Base-by-base conservation (phyloP, 2,329 filamentous ascomycete species). In the Fusarium sp. region DNA sequence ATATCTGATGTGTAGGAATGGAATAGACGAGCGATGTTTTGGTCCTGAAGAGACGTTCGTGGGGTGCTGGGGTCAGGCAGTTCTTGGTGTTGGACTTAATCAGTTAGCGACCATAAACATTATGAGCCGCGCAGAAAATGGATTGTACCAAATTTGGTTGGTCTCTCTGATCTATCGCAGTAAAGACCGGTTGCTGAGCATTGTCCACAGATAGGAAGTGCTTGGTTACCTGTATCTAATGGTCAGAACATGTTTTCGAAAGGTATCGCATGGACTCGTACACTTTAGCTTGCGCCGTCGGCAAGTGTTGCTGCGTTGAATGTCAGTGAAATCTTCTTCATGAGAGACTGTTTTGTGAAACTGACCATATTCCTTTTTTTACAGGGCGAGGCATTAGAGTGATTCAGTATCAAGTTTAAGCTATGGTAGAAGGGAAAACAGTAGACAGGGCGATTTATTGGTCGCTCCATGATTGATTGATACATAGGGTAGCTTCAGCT, bases 1-100 rank as follows among this genome's bases (percentile, higher is more conserved):
- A 84, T 71, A 37, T 72, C 56, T 2, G 65, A 59, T 10, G 79
- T 77, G 65, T 84, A 84, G 54, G 78, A 76, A 41, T 78, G 74
- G 44, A 83, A 83, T 15, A 81, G 71, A 8, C 61, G 69, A 3
- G 79, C 74, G 13, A 80, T 71, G 4, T 73, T 71, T n/a, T 69
- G 73, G 4, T 75, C 65, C 33, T 75, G 48, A 0, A 82, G 71
- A 9, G 75, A 76, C 22, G 52, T 59, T 13, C 71, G 67, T 25
- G 80, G 79, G 14, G 49, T 49, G 17, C 59, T 43, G 19, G 70
- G 49, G 14, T 45, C 22, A 8, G 56, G 48, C 13, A 64, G 40
- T 25, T 44, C 53, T 32, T 62, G 59, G n/a, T 66, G 23, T 5
- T 70, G 44, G 13, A 57, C 60, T 58, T 35, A 4, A 2, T 1